These are phyloP conservation scores for Adansonia madagascariensis DNA, from an alignment of 441 rosid genomes.

Conservation along the genomic window DNA sequence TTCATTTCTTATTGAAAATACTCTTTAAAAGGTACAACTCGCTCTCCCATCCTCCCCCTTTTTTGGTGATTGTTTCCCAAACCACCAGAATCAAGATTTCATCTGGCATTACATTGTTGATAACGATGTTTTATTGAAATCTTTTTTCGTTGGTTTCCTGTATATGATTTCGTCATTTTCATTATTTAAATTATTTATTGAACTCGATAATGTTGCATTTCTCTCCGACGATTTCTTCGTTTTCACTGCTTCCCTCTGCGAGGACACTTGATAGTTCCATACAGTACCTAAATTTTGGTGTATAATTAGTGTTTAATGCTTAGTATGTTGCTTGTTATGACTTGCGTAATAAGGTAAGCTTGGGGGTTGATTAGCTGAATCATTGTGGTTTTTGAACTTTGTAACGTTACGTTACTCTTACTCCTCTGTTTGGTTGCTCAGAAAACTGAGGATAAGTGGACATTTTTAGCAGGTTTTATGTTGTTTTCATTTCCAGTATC, in stretches of 20 bases:
- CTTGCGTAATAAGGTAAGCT: background rate
- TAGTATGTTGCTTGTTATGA: background rate
- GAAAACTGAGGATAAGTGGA: slow-evolving; percentile 10
- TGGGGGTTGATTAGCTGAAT: background rate
- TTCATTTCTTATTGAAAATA: background rate
- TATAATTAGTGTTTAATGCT: too few relatives aligned
- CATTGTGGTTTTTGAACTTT: slow-evolving; percentile 18
- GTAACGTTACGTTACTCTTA: background rate
- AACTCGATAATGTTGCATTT: background rate
- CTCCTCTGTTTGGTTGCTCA: slow-evolving; percentile 18
- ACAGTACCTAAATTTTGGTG: background rate
- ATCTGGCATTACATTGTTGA: background rate
- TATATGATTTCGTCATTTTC: background rate
- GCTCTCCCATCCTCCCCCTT: background rate
- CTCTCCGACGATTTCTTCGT: background rate
- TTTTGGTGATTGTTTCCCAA: background rate
- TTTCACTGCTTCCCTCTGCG: background rate
- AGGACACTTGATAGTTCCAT: background rate
- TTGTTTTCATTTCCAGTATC: slow-evolving; percentile 22
- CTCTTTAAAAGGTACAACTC: slow-evolving; percentile 1
- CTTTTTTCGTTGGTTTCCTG: background rate
- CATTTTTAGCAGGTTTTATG: slow-evolving; percentile 8
- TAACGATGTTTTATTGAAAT: background rate
- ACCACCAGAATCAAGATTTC: background rate
- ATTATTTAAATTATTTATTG: background rate